Evolutionary conservation across 192 early-diverging fungal genomes (phyloP), one percentile per base, ranked within the genome.

Genomic region (Gigaspora rosea): DNA sequence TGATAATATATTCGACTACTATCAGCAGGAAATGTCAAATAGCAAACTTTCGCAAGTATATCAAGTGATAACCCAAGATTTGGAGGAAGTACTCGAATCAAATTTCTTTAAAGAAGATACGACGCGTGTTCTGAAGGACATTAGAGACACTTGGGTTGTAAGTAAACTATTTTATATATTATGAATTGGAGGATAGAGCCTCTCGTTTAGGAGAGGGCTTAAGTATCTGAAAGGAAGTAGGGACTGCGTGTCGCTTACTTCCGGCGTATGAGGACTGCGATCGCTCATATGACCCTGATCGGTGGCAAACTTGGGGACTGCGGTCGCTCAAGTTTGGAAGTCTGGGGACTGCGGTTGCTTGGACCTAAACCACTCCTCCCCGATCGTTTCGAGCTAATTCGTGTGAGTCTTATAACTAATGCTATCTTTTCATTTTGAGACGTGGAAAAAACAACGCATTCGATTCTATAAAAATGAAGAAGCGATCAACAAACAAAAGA

Each of bases 61-160:
- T 33, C 16, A 63, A 27, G 18, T 33, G 48, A 16, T 76, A 35
- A 47, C 12, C n/a, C 35, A 63, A 32, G 74, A 76, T 76, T 64
- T 64, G 33, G 41, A 61, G 48, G 47, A 61, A 75, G 59, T 61
- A 50, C 52, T 75, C 73, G 41, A 75, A 64, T 75, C 73, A 50
- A 75, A 75, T 75, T 75, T 61, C 63, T 75, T 75, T 61, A 75
- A 61, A 64, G 73, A 75, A 64, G 63, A 75, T 75, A 75, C 58
- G 35, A 58, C 58, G 56, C 62, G 73, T 59, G 33, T 59, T 75
- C 63, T 75, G 73, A 75, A 56, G 57, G 9, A 59, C 41, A 63
- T 75, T 62, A 75, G 32, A 62, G 59, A 75, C 50, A 75, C 27
- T 75, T 64, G 59, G 58, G 22, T 62, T 73, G 32, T 62, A 47